These are phyloP conservation scores for Fusarium xyrophilum DNA, from an alignment of 2,329 filamentous ascomycete species.

Conservation along the genomic window DNA sequence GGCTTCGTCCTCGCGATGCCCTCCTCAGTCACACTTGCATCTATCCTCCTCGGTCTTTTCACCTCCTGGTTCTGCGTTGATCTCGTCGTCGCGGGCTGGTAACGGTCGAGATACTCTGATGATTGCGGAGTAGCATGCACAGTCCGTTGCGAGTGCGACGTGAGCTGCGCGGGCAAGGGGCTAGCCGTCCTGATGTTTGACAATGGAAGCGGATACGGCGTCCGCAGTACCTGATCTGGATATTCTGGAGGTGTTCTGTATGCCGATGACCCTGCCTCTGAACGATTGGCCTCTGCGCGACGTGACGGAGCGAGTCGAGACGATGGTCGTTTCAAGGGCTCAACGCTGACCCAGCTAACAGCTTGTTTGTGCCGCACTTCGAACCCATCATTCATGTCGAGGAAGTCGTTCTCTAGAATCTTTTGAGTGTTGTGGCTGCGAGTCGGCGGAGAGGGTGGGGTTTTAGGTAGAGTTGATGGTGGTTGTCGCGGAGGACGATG, in stretches of 20 bases:
- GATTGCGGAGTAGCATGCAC: constrained; percentile 35
- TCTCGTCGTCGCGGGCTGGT: constrained; percentile 34
- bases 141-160: constrained; percentile 22
- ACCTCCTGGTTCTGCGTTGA: constrained; percentile 2
- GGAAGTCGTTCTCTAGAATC: not conserved
- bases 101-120: constrained; percentile 48
- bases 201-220: constrained; percentile 26
- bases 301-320: constrained; percentile 41
- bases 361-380: constrained; percentile 26
- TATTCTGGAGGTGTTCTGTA: constrained; percentile 46
- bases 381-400: not conserved
- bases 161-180: constrained; percentile 29
- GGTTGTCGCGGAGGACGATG: not conserved
- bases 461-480: not conserved
- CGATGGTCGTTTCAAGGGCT: constrained; percentile 51
- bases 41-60: constrained; percentile 16
- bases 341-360: constrained; percentile 44
- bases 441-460: not conserved
- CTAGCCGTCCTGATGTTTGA: constrained; percentile 17
- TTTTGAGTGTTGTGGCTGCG: not conserved
- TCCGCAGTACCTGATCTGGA: constrained; percentile 22
- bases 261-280: constrained; percentile 35
- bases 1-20: not conserved
- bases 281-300: constrained; percentile 30
- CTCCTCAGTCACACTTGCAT: constrained; percentile 20